A percentile compares a stretch with the other conserved stretches of the same genome.
Conservation (phyloP, 139 green algal genomes). For the Limnomonas spitsbergensis region DNA sequence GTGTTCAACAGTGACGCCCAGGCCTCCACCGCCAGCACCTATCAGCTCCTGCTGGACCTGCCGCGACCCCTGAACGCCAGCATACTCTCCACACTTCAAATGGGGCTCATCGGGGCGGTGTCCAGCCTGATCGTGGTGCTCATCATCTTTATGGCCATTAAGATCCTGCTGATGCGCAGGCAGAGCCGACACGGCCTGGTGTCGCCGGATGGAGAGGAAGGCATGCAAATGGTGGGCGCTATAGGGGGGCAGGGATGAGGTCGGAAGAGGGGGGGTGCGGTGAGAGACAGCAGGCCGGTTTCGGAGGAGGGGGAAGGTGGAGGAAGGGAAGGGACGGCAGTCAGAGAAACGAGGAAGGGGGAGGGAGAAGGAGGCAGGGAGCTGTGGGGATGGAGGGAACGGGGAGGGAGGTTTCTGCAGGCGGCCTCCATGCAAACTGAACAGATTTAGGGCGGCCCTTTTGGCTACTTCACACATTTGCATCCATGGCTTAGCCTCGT, state of each 20-base stretch:
- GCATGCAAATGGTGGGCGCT: too few species aligned
- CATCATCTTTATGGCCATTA: constrained; percentile 2
- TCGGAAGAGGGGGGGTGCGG: not conserved
- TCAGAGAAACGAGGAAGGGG: too few species aligned
- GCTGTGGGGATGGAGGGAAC: too few species aligned
- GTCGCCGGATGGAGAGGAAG: too few species aligned
- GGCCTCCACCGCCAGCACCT: not conserved
- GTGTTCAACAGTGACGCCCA: not conserved
- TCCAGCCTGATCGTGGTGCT: not conserved
- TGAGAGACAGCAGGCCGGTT: not conserved
- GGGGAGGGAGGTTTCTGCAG: too few species aligned
- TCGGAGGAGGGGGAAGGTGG: too few species aligned
- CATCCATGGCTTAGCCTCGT: too few species aligned
- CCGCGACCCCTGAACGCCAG: not conserved
- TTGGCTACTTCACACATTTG: too few species aligned
- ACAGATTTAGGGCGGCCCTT: too few species aligned
- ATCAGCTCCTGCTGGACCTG: not conserved
- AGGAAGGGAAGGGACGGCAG: too few species aligned
- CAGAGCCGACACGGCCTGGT: too few species aligned
- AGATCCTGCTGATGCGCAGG: not conserved
- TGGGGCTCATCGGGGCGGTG: not conserved
- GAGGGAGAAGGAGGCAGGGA: not conserved
- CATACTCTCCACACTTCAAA: not conserved
- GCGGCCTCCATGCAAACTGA: too few species aligned
- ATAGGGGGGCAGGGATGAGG: not conserved